These are phyloP conservation scores for Triticum turgidum DNA, from an alignment of 176 grass and related monocot species.

Conservation along the genomic window DNA sequence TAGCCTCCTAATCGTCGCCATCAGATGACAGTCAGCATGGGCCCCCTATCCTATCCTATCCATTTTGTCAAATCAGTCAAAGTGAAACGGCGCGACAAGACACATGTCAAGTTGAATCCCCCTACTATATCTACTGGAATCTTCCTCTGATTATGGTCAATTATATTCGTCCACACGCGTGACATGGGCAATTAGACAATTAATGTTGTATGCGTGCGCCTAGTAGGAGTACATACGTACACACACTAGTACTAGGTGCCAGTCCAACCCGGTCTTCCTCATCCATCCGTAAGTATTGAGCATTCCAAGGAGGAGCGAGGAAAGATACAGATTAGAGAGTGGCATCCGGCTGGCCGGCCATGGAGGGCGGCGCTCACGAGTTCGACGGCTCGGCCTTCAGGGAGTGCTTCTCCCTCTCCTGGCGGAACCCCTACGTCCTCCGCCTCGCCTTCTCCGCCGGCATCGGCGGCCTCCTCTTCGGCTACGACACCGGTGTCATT, in stretches of 20 bases:
- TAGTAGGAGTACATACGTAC: not conserved
- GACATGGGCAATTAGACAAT: not conserved
- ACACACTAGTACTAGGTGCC: not conserved
- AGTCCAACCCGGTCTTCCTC: not conserved
- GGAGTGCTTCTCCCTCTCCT: constrained; percentile 76
- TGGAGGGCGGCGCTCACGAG: constrained; percentile 72
- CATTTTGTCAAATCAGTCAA: not conserved
- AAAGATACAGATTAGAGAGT: not conserved
- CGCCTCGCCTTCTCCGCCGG: constrained; percentile 81
- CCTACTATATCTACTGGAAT: not conserved
- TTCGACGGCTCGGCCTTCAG: constrained; percentile 64
- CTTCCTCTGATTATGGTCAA: not conserved
- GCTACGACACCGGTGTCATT: constrained; percentile 89
- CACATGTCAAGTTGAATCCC: not conserved
- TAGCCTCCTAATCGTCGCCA: not conserved
- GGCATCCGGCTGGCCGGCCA: not conserved
- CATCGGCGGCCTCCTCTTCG: constrained; percentile 89
- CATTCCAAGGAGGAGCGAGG: constrained; percentile 16
- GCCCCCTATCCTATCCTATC: not conserved
- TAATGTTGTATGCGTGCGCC: not conserved
- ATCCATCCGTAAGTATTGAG: constrained; percentile 20
- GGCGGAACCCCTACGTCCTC: constrained; percentile 83
- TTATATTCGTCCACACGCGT: not conserved
- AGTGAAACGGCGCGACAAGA: not conserved
- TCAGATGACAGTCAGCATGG: not conserved